These are phyloP conservation scores for Kingdonia uniflora DNA, from an alignment of 164 flowering plant species.

Conservation along the genomic window DNA sequence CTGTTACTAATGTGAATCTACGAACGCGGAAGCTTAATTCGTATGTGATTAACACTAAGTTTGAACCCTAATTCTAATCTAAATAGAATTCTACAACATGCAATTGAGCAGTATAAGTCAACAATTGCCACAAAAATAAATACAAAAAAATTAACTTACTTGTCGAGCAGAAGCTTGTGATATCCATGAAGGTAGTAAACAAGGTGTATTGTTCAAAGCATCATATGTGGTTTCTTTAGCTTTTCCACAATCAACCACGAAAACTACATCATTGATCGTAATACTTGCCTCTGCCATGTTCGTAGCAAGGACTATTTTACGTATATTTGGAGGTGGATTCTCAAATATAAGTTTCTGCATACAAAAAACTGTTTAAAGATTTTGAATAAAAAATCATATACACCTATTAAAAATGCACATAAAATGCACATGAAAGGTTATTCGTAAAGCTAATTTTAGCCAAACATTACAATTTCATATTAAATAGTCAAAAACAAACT, in stretches of 20 bases:
- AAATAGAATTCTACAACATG: too few relatives aligned
- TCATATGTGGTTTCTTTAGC: conserved; percentile 99
- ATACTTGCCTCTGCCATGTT: conserved; percentile 99
- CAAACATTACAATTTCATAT: too few relatives aligned
- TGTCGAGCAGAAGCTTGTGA: conserved; percentile 98
- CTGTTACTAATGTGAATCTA: too few relatives aligned
- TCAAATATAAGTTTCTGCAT: conserved; percentile 92
- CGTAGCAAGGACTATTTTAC: conserved; percentile 94
- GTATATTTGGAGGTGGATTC: conserved; percentile 74
- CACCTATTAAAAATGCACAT: background rate
- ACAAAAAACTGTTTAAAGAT: conserved; percentile 3
- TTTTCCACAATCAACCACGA: conserved; percentile 98
- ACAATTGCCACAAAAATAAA: too few relatives aligned
- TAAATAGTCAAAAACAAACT: background rate
- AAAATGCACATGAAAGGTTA: too few relatives aligned
- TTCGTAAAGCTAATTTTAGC: too few relatives aligned
- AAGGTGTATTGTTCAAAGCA: conserved; percentile 97
- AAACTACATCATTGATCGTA: conserved; percentile 92
- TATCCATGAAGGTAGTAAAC: conserved; percentile 97
- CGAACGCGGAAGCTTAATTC: too few relatives aligned
- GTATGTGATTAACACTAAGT: too few relatives aligned
- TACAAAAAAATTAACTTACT: conserved; percentile 33
- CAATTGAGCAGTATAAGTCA: too few relatives aligned
- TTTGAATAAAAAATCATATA: background rate
- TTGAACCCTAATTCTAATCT: too few relatives aligned